Conservation (phyloP, 140 eudicot genomes). For the Flaveria floridana region DNA sequence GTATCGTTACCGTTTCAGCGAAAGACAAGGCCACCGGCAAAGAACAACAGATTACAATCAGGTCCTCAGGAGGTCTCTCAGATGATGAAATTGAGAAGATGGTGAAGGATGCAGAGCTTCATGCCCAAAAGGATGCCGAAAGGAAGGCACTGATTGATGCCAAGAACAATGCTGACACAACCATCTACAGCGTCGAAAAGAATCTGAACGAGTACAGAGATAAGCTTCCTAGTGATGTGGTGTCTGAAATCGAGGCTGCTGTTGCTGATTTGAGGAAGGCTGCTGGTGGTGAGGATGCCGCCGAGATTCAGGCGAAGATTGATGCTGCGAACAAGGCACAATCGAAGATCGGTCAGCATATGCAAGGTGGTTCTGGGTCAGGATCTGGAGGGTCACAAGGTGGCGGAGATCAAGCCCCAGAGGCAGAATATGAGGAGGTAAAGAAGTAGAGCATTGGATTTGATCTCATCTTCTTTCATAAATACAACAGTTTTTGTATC, state of each 20-base stretch:
- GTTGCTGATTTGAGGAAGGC: slow-evolving; percentile 74
- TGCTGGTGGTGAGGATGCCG: slow-evolving; percentile 50
- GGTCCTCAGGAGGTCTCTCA: slow-evolving; percentile 62
- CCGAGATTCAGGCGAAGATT: slow-evolving; percentile 62
- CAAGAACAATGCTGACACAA: slow-evolving; percentile 42
- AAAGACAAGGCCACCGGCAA: slow-evolving; percentile 57
- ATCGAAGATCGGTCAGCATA: slow-evolving; percentile 83
- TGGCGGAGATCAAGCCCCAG: slow-evolving; percentile 69
- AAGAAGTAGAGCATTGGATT: slow-evolving; percentile 45
- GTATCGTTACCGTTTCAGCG: slow-evolving; percentile 59
- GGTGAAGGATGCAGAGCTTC: slow-evolving; percentile 62
- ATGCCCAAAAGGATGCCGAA: slow-evolving; percentile 57
- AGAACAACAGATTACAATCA: slow-evolving; percentile 63
- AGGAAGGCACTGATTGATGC: slow-evolving; percentile 45
- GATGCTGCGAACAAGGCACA: slow-evolving; percentile 86
- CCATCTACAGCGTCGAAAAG: slow-evolving; percentile 43
- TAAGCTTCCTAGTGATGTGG: slow-evolving; percentile 63
- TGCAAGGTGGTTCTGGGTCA: slow-evolving; percentile 47
- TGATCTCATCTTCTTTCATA: neutral
- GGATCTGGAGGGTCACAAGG: slow-evolving; percentile 65
- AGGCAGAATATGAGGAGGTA: slow-evolving; percentile 86
- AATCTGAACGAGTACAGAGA: slow-evolving; percentile 55
- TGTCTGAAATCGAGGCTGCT: slow-evolving; percentile 68
- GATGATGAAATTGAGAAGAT: slow-evolving; percentile 57
- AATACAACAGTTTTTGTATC: slow-evolving; percentile 23